phyloP scores from a whole-genome alignment of 345 rosid species.

The Eutrema japonicum region DNA sequence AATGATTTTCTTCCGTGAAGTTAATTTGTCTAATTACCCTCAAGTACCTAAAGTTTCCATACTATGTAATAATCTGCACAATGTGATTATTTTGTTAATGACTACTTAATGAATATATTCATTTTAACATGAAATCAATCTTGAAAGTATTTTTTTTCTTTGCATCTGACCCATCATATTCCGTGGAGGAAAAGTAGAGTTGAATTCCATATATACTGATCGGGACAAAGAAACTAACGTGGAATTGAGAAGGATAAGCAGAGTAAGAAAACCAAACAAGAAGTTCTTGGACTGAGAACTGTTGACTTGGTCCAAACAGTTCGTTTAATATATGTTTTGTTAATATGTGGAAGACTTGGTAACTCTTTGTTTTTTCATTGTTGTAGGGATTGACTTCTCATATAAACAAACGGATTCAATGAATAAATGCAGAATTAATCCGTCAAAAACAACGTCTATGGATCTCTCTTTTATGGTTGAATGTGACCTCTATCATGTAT shows the following conservation, averaged over 20 bases:
- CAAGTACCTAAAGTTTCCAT: neutral
- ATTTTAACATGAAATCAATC: neutral
- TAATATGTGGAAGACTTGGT: neutral
- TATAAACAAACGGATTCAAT: neutral
- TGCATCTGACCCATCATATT: slow-evolving; percentile 1
- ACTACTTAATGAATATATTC: neutral
- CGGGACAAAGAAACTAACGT: neutral
- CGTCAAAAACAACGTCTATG: neutral
- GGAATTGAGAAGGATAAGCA: neutral
- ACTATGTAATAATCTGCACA: neutral
- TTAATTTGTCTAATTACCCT: neutral
- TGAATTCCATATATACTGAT: neutral
- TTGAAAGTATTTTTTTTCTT: neutral
- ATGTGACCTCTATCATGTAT: neutral
- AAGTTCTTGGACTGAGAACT: slow-evolving; percentile 3
- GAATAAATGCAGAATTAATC: neutral
- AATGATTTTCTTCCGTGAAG: neutral
- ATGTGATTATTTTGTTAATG: neutral
- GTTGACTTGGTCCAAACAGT: neutral
- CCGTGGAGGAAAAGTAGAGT: neutral
- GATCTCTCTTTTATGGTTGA: neutral
- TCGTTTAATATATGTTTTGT: neutral
- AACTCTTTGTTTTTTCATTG: neutral
- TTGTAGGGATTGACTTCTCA: neutral
- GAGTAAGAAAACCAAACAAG: neutral